Evolutionary conservation across 345 rosid genomes (phyloP).

Genomic region (Geranium brycei): DNA sequence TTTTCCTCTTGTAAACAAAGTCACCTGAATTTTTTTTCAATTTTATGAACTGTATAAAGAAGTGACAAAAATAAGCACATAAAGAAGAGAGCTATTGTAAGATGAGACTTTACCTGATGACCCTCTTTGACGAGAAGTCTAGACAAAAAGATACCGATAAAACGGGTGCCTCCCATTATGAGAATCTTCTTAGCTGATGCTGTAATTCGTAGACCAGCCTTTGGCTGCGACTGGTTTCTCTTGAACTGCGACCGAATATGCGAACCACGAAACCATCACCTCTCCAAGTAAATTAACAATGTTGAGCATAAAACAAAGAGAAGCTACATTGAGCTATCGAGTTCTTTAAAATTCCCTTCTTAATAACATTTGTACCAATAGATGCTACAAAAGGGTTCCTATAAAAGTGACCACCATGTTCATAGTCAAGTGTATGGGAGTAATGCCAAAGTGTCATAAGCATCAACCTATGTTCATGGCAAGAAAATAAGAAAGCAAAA

Average conservation of each 20-base stretch:
- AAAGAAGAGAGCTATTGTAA: not conserved
- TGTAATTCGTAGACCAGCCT: constrained; percentile 49
- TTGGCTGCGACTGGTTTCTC: constrained; percentile 51
- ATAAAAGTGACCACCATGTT: no score
- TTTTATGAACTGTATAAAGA: not conserved
- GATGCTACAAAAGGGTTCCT: not conserved
- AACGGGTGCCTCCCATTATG: constrained; percentile 93
- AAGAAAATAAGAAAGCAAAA: no score
- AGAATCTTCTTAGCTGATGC: constrained; percentile 90
- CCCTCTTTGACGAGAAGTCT: constrained; percentile 90
- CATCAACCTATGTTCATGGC: not conserved
- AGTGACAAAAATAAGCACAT: not conserved
- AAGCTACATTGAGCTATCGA: not conserved
- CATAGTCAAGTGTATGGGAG: not conserved
- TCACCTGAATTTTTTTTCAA: constrained; percentile 43
- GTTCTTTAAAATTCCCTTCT: not conserved
- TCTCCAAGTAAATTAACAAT: not conserved
- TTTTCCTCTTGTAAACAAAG: constrained; percentile 89
- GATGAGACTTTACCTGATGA: constrained; percentile 42
- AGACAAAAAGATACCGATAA: constrained; percentile 77
- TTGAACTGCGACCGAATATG: constrained; percentile 42
- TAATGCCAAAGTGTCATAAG: not conserved
- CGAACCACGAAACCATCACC: not conserved
- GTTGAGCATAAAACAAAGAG: no score
- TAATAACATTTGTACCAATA: not conserved